Base-by-base conservation (phyloP, 2,329 filamentous ascomycete genomes). In the Aspergillus clavatus region DNA sequence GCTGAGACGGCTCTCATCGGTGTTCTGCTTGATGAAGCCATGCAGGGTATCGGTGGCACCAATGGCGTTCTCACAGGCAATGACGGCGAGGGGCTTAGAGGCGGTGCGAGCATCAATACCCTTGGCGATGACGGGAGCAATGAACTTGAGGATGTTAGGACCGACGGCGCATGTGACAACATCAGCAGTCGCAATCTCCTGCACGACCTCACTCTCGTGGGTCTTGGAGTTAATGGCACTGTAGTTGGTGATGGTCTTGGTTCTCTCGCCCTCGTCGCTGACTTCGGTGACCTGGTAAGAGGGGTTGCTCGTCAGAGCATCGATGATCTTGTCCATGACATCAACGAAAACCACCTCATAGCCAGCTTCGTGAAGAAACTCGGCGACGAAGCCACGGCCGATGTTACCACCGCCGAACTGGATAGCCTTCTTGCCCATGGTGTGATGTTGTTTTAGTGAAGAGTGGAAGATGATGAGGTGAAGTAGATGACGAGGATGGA, bases 61-160 rank as follows among this genome's bases (percentile, higher is more conserved):
- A 65, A 97, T 96, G 66, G 89, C 89, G 71, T 98, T 98, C 76
- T 98, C 93, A 72, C 93, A 98, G 46, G 93, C 93, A 72, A 98
- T 95, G 64, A 98, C 87, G 18, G 90, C 83, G 33, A 97, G 72
- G 6, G 91, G 90, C 51, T 79, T 79, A 43, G 74, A 66, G 37
- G 69, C 68, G 21, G 82, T 78, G 53, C 93, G 86, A 55, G 79
- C 78, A 65, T 91, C 84, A 53, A 98, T 88, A 56, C 88, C 93
- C 78, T 95, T 93, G 65, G 91, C 91, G 58, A 98, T 95, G 59
- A 90, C 86, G 19, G 91, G 87, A 38, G 93, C 93, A 64, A 98
- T 93, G 72, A 95, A 96, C 73, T 88, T 90, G 65, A 98, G 85
- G 63, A 98, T 86, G 70, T 90, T 94, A 60, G 93, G 93, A 36